Evolutionary conservation across 2,329 filamentous ascomycete species (phyloP).

Genomic region (Trichoderma polysporum): DNA sequence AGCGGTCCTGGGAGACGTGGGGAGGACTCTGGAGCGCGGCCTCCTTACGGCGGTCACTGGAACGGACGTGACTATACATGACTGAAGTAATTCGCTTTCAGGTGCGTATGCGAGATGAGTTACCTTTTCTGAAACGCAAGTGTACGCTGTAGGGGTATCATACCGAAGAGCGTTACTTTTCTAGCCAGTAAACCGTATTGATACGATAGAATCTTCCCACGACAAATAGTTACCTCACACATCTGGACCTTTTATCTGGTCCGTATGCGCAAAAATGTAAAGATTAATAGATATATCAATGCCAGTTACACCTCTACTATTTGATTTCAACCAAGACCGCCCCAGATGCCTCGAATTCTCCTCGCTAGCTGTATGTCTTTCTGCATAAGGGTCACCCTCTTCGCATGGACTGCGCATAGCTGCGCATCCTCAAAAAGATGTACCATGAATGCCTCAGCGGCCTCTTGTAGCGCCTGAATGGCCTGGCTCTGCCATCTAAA

Average conservation of each 20-base stretch:
- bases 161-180: neutral
- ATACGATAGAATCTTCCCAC: neutral
- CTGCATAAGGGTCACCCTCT: conserved; percentile 95
- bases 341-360: conserved; percentile 76
- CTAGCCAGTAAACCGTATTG: neutral
- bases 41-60: conserved; percentile 7
- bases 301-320: neutral
- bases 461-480: conserved; percentile 89
- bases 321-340: conserved; percentile 51
- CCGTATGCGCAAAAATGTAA: neutral
- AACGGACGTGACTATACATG: neutral
- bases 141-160: neutral
- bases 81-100: neutral
- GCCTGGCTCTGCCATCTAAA: conserved; percentile 96
- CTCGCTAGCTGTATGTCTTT: conserved; percentile 95
- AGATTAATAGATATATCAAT: conserved; percentile 24
- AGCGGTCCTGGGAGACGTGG: neutral
- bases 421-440: conserved; percentile 85
- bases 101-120: neutral
- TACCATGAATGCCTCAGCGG: conserved; percentile 92
- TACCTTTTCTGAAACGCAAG: neutral
- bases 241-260: neutral
- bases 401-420: conserved; percentile 93
- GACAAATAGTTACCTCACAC: neutral
- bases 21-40: neutral